These are phyloP conservation scores for Glaciozyma martinii DNA, from an alignment of 768 basidiomycete species.

Conservation along the genomic window DNA sequence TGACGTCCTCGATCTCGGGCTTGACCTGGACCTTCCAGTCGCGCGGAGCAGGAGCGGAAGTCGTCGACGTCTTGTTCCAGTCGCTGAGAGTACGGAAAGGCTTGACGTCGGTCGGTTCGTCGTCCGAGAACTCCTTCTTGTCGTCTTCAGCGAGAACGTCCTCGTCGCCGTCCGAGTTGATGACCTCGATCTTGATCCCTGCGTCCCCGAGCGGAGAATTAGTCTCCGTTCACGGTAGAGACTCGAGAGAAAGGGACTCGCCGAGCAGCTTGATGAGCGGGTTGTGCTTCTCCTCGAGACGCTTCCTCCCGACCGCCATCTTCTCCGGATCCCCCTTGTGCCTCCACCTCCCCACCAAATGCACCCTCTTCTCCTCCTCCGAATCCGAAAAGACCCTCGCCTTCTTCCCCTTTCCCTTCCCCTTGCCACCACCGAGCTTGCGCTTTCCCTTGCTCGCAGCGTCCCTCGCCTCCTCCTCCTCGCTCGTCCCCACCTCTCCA, in stretches of 20 bases:
- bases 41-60: background rate
- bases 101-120: background rate
- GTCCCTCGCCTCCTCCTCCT: too few species aligned
- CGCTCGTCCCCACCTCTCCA: too few species aligned
- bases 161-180: background rate
- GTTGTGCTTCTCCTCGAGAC: constrained; percentile 11
- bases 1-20: background rate
- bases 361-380: background rate
- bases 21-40: background rate
- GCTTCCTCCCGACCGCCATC: constrained; percentile 2
- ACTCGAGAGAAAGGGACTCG: background rate
- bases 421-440: too few species aligned
- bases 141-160: background rate
- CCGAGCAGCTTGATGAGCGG: constrained; percentile 20
- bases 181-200: constrained; percentile 17
- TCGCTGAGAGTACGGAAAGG: background rate
- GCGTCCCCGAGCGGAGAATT: background rate
- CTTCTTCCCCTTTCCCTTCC: too few species aligned
- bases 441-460: too few species aligned
- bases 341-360: constrained; percentile 21
- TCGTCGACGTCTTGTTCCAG: background rate
- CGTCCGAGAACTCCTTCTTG: background rate
- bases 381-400: background rate
- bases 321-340: constrained; percentile 3
- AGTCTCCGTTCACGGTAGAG: background rate